Evolutionary conservation across 2,329 filamentous ascomycete species (phyloP).

Genomic region (Paecilomyces niveus): DNA sequence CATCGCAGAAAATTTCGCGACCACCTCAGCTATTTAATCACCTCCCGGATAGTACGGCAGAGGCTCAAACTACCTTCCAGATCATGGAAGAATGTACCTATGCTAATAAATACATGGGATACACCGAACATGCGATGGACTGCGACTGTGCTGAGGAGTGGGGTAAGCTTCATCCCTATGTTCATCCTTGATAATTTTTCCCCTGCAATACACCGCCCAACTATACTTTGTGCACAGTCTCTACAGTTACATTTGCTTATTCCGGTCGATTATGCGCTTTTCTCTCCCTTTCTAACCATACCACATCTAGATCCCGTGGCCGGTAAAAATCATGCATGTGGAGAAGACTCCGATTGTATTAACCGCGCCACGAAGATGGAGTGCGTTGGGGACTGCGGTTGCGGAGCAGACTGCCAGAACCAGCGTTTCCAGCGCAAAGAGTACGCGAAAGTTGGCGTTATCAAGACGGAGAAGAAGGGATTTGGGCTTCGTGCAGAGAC

Average conservation of each 20-base stretch:
- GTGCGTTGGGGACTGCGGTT: slow-evolving; percentile 80
- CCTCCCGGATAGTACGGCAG: slow-evolving; percentile 68
- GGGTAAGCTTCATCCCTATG: slow-evolving; percentile 56
- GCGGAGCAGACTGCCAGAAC: slow-evolving; percentile 82
- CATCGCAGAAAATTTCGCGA: slow-evolving; percentile 61
- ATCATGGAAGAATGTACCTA: slow-evolving; percentile 82
- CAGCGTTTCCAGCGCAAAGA: slow-evolving; percentile 87
- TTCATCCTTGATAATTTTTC: neutral
- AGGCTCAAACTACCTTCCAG: slow-evolving; percentile 70
- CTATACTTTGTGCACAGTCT: neutral
- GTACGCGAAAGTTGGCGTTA: slow-evolving; percentile 86
- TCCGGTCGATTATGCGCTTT: slow-evolving; percentile 5
- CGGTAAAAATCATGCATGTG: slow-evolving; percentile 71
- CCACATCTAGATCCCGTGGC: slow-evolving; percentile 41
- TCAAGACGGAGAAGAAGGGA: slow-evolving; percentile 97
- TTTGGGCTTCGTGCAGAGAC: slow-evolving; percentile 80
- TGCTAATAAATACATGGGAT: slow-evolving; percentile 82
- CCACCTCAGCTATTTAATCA: slow-evolving; percentile 63
- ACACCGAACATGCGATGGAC: slow-evolving; percentile 86
- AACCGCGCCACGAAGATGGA: slow-evolving; percentile 98
- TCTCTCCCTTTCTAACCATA: slow-evolving; percentile 5
- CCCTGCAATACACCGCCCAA: neutral
- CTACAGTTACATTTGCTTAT: slow-evolving; percentile 1
- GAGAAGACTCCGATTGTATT: slow-evolving; percentile 95
- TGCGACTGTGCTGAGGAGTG: slow-evolving; percentile 94